Conservation (phyloP, 1,284 basidiomycete species). For the Heterobasidion annosum region DNA sequence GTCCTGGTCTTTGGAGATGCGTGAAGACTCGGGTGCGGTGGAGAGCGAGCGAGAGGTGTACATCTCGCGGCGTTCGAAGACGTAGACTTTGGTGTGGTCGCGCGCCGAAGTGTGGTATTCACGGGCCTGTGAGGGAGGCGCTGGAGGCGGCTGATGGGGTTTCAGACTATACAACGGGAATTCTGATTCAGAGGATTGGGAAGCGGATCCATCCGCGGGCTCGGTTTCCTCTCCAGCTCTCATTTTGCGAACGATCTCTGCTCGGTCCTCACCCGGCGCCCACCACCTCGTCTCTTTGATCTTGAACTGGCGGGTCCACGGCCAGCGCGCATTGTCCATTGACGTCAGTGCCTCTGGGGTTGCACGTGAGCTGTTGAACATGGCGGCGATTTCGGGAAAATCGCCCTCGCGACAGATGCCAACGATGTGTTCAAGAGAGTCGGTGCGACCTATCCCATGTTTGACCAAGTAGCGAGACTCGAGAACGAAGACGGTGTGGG, state of each 20-base stretch:
- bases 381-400: slow-evolving; percentile 19
- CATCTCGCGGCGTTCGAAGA: neutral
- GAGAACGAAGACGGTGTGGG: slow-evolving; percentile 31
- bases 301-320: slow-evolving; percentile 14
- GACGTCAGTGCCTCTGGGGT: slow-evolving; percentile 11
- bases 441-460: slow-evolving; percentile 22
- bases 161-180: too few relatives aligned
- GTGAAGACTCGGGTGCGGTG: neutral
- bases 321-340: slow-evolving; percentile 35
- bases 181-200: too few relatives aligned
- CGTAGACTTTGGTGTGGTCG: neutral
- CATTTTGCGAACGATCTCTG: neutral
- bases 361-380: slow-evolving; percentile 20
- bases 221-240: too few relatives aligned
- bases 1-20: neutral
- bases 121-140: neutral
- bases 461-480: slow-evolving; percentile 26
- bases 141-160: neutral
- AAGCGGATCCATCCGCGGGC: too few relatives aligned
- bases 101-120: neutral
- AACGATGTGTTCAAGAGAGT: slow-evolving; percentile 23
- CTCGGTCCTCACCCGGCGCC: slow-evolving; percentile 11
- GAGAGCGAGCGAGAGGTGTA: neutral
- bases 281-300: slow-evolving; percentile 18
- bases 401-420: slow-evolving; percentile 27